Evolutionary conservation across 176 grass and related monocot species (phyloP).

Genomic region (Ensete ventricosum): DNA sequence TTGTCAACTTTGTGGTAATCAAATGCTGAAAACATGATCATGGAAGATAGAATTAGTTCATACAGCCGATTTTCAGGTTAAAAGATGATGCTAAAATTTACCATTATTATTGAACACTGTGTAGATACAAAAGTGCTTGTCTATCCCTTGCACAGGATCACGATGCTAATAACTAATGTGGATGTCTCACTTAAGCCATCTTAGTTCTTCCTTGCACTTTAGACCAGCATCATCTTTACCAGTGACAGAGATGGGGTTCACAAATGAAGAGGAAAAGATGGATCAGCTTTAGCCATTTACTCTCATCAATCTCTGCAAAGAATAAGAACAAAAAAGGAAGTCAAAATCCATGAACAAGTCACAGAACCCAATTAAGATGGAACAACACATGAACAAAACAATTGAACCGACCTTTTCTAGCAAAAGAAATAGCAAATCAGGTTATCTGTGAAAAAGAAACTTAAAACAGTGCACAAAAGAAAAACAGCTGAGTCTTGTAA

Average conservation of each 20-base stretch:
- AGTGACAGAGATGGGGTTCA: background rate
- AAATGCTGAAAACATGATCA: background rate
- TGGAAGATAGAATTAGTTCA: background rate
- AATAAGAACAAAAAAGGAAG: background rate
- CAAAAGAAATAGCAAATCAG: too few relatives aligned
- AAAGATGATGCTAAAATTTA: background rate
- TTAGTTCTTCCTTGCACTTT: background rate
- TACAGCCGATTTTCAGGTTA: background rate
- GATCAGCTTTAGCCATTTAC: constrained; percentile 12
- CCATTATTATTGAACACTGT: background rate
- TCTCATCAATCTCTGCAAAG: constrained; percentile 7
- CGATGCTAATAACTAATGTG: background rate
- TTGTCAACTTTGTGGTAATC: background rate
- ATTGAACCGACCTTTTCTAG: background rate
- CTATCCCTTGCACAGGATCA: background rate
- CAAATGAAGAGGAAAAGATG: constrained; percentile 6
- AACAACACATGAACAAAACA: background rate
- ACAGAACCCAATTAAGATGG: background rate
- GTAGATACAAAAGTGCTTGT: background rate
- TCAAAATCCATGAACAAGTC: background rate
- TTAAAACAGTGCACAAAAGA: too few relatives aligned
- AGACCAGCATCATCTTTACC: background rate
- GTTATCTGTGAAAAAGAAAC: too few relatives aligned
- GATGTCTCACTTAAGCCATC: constrained; percentile 1
- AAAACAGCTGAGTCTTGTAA: too few relatives aligned